Base-by-base conservation (phyloP, 2,329 filamentous ascomycete species). In the Fusarium anthophilum region DNA sequence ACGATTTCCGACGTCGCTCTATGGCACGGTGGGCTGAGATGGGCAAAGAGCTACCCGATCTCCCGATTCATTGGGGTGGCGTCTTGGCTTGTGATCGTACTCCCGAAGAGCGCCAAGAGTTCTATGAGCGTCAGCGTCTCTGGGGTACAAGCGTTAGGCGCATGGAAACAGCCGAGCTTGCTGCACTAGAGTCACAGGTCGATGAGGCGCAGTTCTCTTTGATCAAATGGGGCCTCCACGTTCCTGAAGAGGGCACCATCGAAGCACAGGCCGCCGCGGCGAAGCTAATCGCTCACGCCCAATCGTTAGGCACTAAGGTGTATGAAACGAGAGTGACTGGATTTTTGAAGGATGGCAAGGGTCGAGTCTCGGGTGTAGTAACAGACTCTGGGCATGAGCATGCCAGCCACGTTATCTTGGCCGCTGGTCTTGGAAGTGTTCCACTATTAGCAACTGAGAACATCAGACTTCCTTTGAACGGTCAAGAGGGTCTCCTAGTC, bases 21-120 rank as follows among this genome's bases (percentile, higher is more conserved):
- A 30, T 73, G n/a, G 54, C 62, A 10, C 28, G 60, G 22, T 73
- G 70, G 70, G 62, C 43, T 17, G 28, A 73, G 2, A 73, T 73
- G 9, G 45, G 26, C 14, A 35, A 38, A 8, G 56, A 73, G 17
- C 43, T 73, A 8, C 69, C 55, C 1, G 65, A 51, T 15, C 22
- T 73, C 2, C 56, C 70, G 6, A 63, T 73, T 8, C 39, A 47
- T 9, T 73, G 69, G 70, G 50, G 37, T 22, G 70, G 69, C 8
- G 10, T 72, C 65, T 50, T 72, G 56, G 59, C 56, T 5, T 47
- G 44, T 3, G 24, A 73, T 8, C 58, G 61, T 12, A 30, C 61
- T 1, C 26, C 41, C 13, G 44, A 63, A 13, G 41, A 44, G 24
- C 41, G 69, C 6, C 3, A 14, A 14, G 44, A 28, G 26, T 47